Evolutionary conservation across 1,139 yeast genomes (phyloP), one percentile per base, ranked within the genome.

Genomic region (Taphrina wiesneri): DNA sequence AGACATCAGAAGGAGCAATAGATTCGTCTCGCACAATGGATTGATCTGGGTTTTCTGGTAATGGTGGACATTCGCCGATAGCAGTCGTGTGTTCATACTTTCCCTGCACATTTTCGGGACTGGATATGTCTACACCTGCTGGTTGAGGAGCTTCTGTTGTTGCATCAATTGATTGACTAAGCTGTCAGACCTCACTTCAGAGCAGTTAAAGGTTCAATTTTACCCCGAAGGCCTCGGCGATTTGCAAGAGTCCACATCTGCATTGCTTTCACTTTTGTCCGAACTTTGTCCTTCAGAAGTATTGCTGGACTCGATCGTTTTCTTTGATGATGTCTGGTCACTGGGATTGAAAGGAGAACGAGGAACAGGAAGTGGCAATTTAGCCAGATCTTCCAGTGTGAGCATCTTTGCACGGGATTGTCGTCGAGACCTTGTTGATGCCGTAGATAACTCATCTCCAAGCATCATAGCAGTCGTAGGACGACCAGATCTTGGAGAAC

Each of bases 391-490:
- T 11, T 54, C 59, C 21, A 39, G 36, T 17, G 47, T 6, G 15
- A 54, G 23, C 43, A 41, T 13, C 19, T 23, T 54, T 17, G 59
- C 19, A 13, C 49, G 46, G 19, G 54, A 49, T 17, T 26, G 36
- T 28, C 54, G 34, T 23, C 49, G 25, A 5, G 11, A n/a, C 3
- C 36, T 11, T n/a, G 15, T 28, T 26, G 17, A 15, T 4, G 54
- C 13, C 11, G 54, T 11, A 15, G 54, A 28, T 6, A 23, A 6
- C 1, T 49, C 54, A 11, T 49, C 54, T 7, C 54, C 54, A 36
- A 49, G 54, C 54, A 49, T 49, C 34, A 49, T 30, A 7, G 54
- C 54, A n/a, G 54, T 49, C 26, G 54, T 28, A 15, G 54, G 36
- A 11, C 54, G 54, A 6, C 39, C 54, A 28, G 54, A 26, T 30